These are phyloP conservation scores for Colletotrichum tanaceti DNA, from an alignment of 2,329 filamentous ascomycete genomes.

Conservation along the genomic window DNA sequence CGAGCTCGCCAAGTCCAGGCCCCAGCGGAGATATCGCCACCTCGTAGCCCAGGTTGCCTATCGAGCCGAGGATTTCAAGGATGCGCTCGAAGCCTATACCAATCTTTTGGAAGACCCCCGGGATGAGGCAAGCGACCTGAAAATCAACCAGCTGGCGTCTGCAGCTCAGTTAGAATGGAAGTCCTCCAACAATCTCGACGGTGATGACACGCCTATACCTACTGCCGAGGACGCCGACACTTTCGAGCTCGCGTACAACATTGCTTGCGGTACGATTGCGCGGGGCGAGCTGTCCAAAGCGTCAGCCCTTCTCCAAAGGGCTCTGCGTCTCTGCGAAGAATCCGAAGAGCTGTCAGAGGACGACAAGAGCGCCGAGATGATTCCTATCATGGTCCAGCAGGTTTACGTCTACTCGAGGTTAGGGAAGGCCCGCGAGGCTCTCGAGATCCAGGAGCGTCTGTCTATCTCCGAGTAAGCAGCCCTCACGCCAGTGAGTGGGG, in stretches of 20 bases:
- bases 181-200: conserved; percentile 57
- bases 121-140: conserved; percentile 76
- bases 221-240: conserved; percentile 73
- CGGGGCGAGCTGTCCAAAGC: conserved; percentile 74
- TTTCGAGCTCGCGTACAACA: conserved; percentile 86
- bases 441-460: conserved; percentile 70
- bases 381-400: conserved; percentile 82
- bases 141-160: conserved; percentile 79
- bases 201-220: conserved; percentile 52
- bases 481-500: not conserved
- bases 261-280: conserved; percentile 78
- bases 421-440: conserved; percentile 74
- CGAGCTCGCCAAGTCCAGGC: conserved; percentile 50
- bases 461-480: conserved; percentile 68
- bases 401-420: conserved; percentile 76
- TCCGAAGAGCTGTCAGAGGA: conserved; percentile 79
- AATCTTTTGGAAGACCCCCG: conserved; percentile 63
- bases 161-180: conserved; percentile 80
- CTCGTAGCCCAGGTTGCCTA: conserved; percentile 77
- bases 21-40: conserved; percentile 58
- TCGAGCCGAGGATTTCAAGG: conserved; percentile 77
- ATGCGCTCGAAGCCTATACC: conserved; percentile 73
- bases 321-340: conserved; percentile 76
- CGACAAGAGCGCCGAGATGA: conserved; percentile 79
- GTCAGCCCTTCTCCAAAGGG: conserved; percentile 74